Conservation (phyloP, 1,284 basidiomycete species). For the Leccinum pachyderme region DNA sequence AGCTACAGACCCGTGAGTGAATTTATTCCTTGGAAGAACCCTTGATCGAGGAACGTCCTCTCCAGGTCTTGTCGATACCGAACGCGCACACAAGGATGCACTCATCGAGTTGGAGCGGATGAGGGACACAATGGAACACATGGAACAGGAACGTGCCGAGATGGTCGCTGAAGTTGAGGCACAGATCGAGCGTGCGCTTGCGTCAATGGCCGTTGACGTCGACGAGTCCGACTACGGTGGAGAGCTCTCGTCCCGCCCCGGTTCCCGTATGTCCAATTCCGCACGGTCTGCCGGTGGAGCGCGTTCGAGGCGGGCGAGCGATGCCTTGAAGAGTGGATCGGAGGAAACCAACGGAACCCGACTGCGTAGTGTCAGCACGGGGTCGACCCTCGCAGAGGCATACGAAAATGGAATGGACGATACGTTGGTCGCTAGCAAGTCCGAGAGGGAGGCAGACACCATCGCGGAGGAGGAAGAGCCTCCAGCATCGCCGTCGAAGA, state of each 20-base stretch:
- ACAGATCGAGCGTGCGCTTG: constrained; percentile 80
- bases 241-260: constrained; percentile 47
- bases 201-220: constrained; percentile 77
- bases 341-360: constrained; percentile 29
- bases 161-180: constrained; percentile 88
- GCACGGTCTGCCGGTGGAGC: constrained; percentile 47
- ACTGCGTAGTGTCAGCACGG: constrained; percentile 67
- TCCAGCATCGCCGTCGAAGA: constrained; percentile 39
- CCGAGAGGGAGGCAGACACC: constrained; percentile 46
- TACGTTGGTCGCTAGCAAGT: constrained; percentile 37
- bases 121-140: constrained; percentile 75
- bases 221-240: constrained; percentile 70
- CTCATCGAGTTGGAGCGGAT: constrained; percentile 67
- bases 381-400: constrained; percentile 70
- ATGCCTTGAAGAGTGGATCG: constrained; percentile 44
- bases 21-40: neutral
- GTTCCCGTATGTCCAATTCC: constrained; percentile 41
- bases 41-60: constrained; percentile 13
- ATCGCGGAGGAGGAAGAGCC: constrained; percentile 56
- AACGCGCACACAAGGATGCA: constrained; percentile 70
- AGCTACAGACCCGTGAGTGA: constrained; percentile 67
- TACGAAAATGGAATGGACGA: constrained; percentile 46
- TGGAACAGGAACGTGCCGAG: constrained; percentile 80
- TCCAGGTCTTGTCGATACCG: constrained; percentile 67
- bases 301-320: constrained; percentile 55